These are phyloP conservation scores for Fonsecaea pedrosoi DNA, from an alignment of 2,329 filamentous ascomycete species.

Conservation along the genomic window DNA sequence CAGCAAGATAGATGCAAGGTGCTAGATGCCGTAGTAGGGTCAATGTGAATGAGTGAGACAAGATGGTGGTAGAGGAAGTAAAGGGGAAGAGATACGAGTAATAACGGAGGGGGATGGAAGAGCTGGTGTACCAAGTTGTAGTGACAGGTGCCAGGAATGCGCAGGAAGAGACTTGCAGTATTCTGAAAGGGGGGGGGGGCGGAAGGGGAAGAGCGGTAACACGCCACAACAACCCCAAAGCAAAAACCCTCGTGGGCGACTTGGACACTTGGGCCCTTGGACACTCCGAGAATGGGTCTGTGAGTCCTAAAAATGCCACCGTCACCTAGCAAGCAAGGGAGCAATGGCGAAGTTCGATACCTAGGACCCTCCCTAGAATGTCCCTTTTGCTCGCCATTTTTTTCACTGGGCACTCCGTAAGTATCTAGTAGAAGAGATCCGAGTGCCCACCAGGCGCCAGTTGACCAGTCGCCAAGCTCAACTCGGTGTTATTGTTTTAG, in stretches of 20 bases:
- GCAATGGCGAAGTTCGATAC: conserved; percentile 5
- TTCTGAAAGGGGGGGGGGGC: too few species aligned
- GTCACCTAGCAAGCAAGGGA: neutral
- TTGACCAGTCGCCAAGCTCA: conserved; percentile 11
- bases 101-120: neutral
- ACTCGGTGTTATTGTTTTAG: conserved; percentile 7
- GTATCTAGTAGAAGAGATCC: neutral
- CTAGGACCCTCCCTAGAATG: neutral
- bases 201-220: neutral
- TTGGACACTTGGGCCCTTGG: too few species aligned
- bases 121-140: neutral
- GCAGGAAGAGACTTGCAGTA: conserved; percentile 1
- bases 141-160: conserved; percentile 1
- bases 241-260: conserved; percentile 18
- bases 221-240: conserved; percentile 8
- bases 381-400: neutral
- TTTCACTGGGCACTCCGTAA: too few species aligned
- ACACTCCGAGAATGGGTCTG: conserved; percentile 3
- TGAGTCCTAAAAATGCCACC: conserved; percentile 17
- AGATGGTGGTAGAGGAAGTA: neutral
- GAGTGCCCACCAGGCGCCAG: conserved; percentile 6
- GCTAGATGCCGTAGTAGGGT: neutral
- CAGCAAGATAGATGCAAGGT: neutral
- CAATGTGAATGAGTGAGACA: neutral
- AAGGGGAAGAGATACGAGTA: neutral